Evolutionary conservation across 768 basidiomycete genomes (phyloP), one percentile per base, ranked within the genome.

Genomic region (Zangia roseola): DNA sequence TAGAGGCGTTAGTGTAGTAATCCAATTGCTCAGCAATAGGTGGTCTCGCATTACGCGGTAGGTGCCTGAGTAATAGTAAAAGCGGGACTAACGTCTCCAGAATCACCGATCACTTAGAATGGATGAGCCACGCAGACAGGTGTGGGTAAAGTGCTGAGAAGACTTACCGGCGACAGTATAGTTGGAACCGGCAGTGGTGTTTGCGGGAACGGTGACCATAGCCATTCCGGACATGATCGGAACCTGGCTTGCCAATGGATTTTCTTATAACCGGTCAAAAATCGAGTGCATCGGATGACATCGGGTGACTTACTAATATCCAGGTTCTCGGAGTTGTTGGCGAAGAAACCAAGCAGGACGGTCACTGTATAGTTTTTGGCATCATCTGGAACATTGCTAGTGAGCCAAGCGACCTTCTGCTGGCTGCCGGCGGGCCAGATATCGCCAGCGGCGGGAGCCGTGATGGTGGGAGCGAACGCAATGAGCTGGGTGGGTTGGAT

Each of bases 121-220:
- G 24, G 4, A 26, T 59, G 16, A 48, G 43, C 14, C 0, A 16
- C 8, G 49, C n/a, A 33, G 23, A 17, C 10, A 26, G 21, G 19
- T 39, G 21, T 7, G 5, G n/a, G 36, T 9, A 3, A 25, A 20
- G 17, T 13, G 6, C 16, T 5, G 13, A n/a, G n/a, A 2, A 8
- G 40, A 80, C 86, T 72, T 60, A 87, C 86, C 59, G 50, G 78
- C 83, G 59, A 89, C 67, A 46, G 82, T 75, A 55, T 86, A 89
- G 63, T 81, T 70, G 34, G 67, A 52, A 28, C 75, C 59, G 9
- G 69, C 58, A 3, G 50, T 24, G 4, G 61, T 36, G 5, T 83
- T 75, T 7, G 65, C 17, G 0, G 86, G 86, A 19, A 88, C 81
- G 0, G 64, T 73, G 47, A 88, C 57, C 13, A 71, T 26, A 9